Evolutionary conservation across 306 rosid genomes (phyloP).

Genomic region (Fragaria nilgerrensis): DNA sequence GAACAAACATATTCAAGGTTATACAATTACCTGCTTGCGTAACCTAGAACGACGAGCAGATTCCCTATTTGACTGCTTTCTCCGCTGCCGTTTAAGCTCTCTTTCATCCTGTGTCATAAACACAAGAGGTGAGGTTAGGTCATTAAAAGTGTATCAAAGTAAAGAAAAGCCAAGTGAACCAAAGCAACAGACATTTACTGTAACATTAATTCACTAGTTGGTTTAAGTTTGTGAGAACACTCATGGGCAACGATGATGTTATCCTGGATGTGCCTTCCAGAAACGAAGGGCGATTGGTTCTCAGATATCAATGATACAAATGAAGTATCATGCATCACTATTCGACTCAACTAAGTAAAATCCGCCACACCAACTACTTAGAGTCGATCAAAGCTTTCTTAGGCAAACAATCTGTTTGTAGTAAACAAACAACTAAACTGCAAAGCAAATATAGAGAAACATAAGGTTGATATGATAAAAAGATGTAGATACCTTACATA

Average conservation of each 20-base stretch:
- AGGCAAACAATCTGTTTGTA: neutral
- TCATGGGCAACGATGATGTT: too few relatives aligned
- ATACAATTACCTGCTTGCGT: slow-evolving; percentile 81
- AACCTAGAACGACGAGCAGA: slow-evolving; percentile 97
- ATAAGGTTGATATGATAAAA: neutral
- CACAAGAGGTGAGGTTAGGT: neutral
- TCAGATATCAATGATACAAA: neutral
- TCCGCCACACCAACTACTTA: neutral
- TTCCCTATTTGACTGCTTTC: slow-evolving; percentile 97
- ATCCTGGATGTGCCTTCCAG: too few relatives aligned
- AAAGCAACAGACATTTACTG: neutral
- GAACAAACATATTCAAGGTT: slow-evolving; percentile 12
- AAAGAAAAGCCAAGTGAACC: neutral
- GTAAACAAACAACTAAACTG: neutral
- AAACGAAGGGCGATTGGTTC: too few relatives aligned
- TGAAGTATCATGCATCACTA: neutral
- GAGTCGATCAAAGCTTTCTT: neutral
- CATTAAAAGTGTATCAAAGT: neutral
- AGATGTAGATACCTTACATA: neutral
- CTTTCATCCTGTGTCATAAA: slow-evolving; percentile 83
- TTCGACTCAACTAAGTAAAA: neutral
- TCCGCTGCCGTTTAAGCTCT: slow-evolving; percentile 86
- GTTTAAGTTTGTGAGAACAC: too few relatives aligned
- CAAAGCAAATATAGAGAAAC: neutral
- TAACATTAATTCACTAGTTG: too few relatives aligned